Evolutionary conservation across 495 filamentous ascomycete genomes (phyloP).

Genomic region (Polyplosphaeria fusca): DNA sequence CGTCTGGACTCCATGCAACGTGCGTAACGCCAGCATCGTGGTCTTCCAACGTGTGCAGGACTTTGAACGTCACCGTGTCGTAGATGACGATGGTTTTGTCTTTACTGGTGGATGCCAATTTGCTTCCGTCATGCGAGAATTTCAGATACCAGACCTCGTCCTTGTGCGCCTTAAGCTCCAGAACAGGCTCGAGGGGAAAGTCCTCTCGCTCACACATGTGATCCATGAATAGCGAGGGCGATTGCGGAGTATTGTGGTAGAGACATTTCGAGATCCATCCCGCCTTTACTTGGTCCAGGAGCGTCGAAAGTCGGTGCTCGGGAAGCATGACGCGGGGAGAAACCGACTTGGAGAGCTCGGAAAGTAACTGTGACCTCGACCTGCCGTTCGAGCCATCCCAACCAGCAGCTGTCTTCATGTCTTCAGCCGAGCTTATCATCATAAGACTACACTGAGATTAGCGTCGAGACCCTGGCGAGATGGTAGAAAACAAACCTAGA

Average conservation of each 20-base stretch:
- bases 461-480: background rate
- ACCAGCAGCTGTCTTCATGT: constrained; percentile 73
- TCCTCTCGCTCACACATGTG: constrained; percentile 76
- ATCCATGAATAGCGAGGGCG: constrained; percentile 84
- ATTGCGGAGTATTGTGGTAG: constrained; percentile 77
- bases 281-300: constrained; percentile 80
- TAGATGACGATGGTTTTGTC: constrained; percentile 77
- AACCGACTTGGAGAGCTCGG: constrained; percentile 81
- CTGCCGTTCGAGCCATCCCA: constrained; percentile 83
- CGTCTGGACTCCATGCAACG: constrained; percentile 88
- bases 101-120: constrained; percentile 75
- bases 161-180: constrained; percentile 68
- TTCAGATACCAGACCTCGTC: constrained; percentile 88
- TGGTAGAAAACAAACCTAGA: constrained; percentile 60
- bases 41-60: constrained; percentile 61
- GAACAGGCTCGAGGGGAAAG: constrained; percentile 67
- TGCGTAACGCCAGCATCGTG: constrained; percentile 68
- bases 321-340: constrained; percentile 98
- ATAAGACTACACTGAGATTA: constrained; percentile 59
- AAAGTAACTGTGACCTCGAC: constrained; percentile 73
- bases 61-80: constrained; percentile 65
- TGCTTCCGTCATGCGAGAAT: constrained; percentile 86
- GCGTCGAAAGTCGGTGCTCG: constrained; percentile 78
- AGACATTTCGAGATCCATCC: constrained; percentile 77
- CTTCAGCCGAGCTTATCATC: constrained; percentile 78